Base-by-base conservation (phyloP, 169 alveolate genomes). In the Cryptosporidium viatorum region DNA sequence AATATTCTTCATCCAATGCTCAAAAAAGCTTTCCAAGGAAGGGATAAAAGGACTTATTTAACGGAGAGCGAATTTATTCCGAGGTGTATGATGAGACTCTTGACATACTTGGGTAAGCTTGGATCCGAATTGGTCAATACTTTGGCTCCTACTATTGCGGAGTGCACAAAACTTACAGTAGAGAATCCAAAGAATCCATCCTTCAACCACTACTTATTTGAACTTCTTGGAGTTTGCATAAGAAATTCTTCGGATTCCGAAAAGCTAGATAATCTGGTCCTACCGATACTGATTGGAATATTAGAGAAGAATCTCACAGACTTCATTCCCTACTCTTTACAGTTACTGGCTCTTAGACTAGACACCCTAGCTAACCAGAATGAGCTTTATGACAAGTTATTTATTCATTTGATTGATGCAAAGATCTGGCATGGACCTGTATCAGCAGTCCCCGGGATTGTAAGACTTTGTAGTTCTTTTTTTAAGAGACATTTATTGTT, bases 101-200 rank as follows among this genome's bases (percentile, higher is more conserved):
- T 80, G 14, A 18, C 74, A 26, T 80, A 80, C 12, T 43, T 62
- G 50, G 74, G 74, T 5, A 37, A 62, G 50, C 29, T 62, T 8
- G 89, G 89, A 5, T 37, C 65, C 6, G 75, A 65, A 4, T 23
- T 48, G 29, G 37, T 80, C 0, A 41, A 23, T 41, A 43, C 39
- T 29, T 37, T 80, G 18, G 43, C 75, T 6, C 89, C 89, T 5
- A 65, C 89, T 6, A 43, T 80, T n/a, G 45, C 43, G 7, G 89
- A 59, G 14, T 65, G 75, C 67, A 59, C 65, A 29, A 80, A 80
- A 23, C 48, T 80, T 31, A 94, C 93, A n/a, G 85, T 93, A 0
- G 94, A 94, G 69, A 94, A 94, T 73, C 94, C 96, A 0, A 94
- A 93, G 26, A 95, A 95, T 84, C 97, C 97, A 0, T 62, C 93